Percentiles rank a stretch among this genome's conserved stretches.
Conservation (phyloP, 768 basidiomycete genomes). For the Amylocystis lapponica region DNA sequence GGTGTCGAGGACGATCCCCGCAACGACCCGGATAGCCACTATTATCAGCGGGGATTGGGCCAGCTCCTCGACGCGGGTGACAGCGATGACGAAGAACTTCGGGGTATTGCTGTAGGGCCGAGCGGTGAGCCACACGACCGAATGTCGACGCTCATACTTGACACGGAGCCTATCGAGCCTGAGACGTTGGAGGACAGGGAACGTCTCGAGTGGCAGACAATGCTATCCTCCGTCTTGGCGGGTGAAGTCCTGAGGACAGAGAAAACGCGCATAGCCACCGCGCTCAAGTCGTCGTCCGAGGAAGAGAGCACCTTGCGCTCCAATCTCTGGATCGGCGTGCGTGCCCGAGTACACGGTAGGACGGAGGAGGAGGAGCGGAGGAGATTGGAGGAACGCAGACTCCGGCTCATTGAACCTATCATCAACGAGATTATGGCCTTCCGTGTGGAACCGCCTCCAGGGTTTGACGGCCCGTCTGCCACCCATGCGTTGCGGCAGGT, state of each 20-base stretch:
- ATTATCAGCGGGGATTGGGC: slow-evolving; percentile 68
- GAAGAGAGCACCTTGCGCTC: slow-evolving; percentile 62
- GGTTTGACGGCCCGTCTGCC: slow-evolving; percentile 30
- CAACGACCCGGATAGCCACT: slow-evolving; percentile 80
- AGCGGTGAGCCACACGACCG: slow-evolving; percentile 45
- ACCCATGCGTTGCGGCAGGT: slow-evolving; percentile 56
- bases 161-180: slow-evolving; percentile 60
- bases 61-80: slow-evolving; percentile 63
- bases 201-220: slow-evolving; percentile 91
- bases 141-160: slow-evolving; percentile 46
- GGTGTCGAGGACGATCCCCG: slow-evolving; percentile 61
- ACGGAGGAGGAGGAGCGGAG: slow-evolving; percentile 79
- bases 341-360: slow-evolving; percentile 78
- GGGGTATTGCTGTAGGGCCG: slow-evolving; percentile 35
- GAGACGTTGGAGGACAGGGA: slow-evolving; percentile 72
- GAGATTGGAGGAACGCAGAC: slow-evolving; percentile 76
- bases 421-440: slow-evolving; percentile 82
- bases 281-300: slow-evolving; percentile 61
- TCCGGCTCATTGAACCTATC: slow-evolving; percentile 74
- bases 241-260: slow-evolving; percentile 95
- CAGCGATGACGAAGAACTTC: slow-evolving; percentile 71
- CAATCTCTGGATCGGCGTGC: slow-evolving; percentile 85
- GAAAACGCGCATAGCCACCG: slow-evolving; percentile 86
- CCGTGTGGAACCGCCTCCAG: slow-evolving; percentile 43
- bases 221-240: slow-evolving; percentile 88